A percentile compares a stretch with the other conserved stretches of the same genome.
phyloP scores from a whole-genome alignment of 352 stramenopile species.

The Phytopythium aichiense region DNA sequence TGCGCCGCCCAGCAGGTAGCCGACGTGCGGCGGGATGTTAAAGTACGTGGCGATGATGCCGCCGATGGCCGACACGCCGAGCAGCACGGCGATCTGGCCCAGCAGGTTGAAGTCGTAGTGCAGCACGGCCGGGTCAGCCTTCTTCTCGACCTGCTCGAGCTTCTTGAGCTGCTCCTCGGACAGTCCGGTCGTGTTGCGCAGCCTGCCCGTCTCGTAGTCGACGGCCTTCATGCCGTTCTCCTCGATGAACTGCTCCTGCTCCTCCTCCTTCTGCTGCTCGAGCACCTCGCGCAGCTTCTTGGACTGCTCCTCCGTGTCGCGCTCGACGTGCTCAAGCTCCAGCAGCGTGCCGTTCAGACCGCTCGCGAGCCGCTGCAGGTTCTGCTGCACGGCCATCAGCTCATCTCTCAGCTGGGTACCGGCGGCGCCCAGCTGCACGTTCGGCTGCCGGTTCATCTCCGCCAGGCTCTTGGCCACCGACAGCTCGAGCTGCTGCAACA shows the following conservation, averaged over 20 bases:
- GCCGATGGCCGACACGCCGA: conserved; percentile 82
- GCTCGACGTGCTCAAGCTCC: conserved; percentile 80
- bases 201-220: conserved; percentile 79
- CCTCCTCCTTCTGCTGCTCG: conserved; percentile 69
- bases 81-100: conserved; percentile 76
- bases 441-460: conserved; percentile 16
- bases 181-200: conserved; percentile 71
- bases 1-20: conserved; percentile 89
- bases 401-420: conserved; percentile 21
- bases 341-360: conserved; percentile 72
- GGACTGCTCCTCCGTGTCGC: conserved; percentile 73
- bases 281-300: conserved; percentile 77
- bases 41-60: conserved; percentile 88
- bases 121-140: conserved; percentile 76
- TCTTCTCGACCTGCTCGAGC: conserved; percentile 72
- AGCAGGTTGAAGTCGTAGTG: conserved; percentile 86
- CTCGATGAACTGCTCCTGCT: conserved; percentile 75
- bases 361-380: conserved; percentile 62
- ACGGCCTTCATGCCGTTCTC: conserved; percentile 76
- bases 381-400: conserved; percentile 43
- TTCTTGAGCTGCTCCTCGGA: conserved; percentile 66
- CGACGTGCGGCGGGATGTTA: conserved; percentile 86
- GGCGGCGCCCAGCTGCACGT: conserved; percentile 9
- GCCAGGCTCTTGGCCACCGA: conserved; percentile 67
- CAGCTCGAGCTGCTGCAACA: conserved; percentile 66